Evolutionary conservation across 108 stramenopile genomes (phyloP), one percentile per base, ranked within the genome.

Genomic region (Seminavis robusta): DNA sequence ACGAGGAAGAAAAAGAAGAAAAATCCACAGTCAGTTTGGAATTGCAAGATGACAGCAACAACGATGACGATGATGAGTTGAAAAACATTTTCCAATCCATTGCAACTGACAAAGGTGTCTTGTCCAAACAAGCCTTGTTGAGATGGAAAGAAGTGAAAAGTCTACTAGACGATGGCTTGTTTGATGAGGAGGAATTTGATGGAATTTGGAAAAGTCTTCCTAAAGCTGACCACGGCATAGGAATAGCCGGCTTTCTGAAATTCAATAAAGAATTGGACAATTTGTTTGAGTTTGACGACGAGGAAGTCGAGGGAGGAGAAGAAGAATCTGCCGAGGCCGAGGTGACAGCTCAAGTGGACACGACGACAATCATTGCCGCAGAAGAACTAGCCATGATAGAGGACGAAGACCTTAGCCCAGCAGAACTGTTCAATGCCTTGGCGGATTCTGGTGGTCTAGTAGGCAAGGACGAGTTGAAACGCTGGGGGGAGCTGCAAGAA

Each of bases 261-360:
- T 86, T 88, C 61, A 92, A 92, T 77, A 45, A 33, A 7, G 79
- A 63, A 16, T 42, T 92, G 36, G 90, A 92, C 61, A 75, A 74
- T 36, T 65, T 92, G 51, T 92, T 91, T 47, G 79, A 78, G 29
- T 75, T 86, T 46, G 84, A 86, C 7, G 86, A 86, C 23, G 76
- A 73, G 11, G 79, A 79, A 0, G 56, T 24, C 3, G 75, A 79
- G 5, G 73, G 63, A 11, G 64, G 62, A 11, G 75, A 79, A 9
- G 73, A 66, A 11, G 64, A 65, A 11, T 58, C 40, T 17, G 77
- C 71, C 23, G 76, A 63, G 4, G 67, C 34, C 1, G 64, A 65
- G 1, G 63, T 19, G 24, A 23, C 10, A 31, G 24, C 25, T 43
- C 10, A 6, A 71, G 52, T 37, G 63, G 33, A 13, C 54, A 31